Evolutionary conservation across 1,284 basidiomycete genomes (phyloP).

Genomic region (Trametes pubescens): DNA sequence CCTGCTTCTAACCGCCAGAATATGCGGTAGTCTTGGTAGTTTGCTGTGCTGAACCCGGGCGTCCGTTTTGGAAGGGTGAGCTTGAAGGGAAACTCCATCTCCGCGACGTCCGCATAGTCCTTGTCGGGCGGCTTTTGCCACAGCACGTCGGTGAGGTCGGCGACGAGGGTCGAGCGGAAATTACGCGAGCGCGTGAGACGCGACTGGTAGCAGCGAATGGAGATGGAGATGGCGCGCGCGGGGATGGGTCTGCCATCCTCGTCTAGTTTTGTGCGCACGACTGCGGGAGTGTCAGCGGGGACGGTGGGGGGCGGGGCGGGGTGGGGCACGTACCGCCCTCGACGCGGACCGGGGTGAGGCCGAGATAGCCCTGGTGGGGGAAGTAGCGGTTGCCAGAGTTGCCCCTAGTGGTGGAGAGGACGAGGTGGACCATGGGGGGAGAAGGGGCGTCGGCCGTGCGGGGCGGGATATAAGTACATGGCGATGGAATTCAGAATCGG

Average conservation of each 20-base stretch:
- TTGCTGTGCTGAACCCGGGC: slow-evolving; percentile 72
- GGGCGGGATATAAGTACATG: slow-evolving; percentile 35
- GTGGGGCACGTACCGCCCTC: slow-evolving; percentile 67
- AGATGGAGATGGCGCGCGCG: slow-evolving; percentile 69
- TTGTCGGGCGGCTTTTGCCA: slow-evolving; percentile 70
- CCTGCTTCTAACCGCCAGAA: slow-evolving; percentile 86
- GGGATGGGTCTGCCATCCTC: slow-evolving; percentile 70
- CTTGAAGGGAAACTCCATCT: slow-evolving; percentile 73
- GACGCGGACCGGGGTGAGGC: slow-evolving; percentile 79
- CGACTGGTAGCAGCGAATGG: slow-evolving; percentile 82
- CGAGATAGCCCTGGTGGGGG: slow-evolving; percentile 80
- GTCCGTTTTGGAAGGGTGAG: slow-evolving; percentile 70
- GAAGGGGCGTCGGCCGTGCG: slow-evolving; percentile 34
- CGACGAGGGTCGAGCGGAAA: slow-evolving; percentile 66
- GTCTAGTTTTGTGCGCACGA: slow-evolving; percentile 75
- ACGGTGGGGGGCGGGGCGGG: slow-evolving; percentile 24
- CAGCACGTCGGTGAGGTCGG: slow-evolving; percentile 68
- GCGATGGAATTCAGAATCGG: slow-evolving; percentile 33
- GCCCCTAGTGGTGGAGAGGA: slow-evolving; percentile 65
- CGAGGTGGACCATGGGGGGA: slow-evolving; percentile 66
- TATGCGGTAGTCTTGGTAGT: slow-evolving; percentile 80
- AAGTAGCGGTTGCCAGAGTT: slow-evolving; percentile 76
- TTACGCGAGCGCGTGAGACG: slow-evolving; percentile 65
- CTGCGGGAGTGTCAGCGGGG: slow-evolving; percentile 42
- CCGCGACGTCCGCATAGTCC: slow-evolving; percentile 66